phyloP scores from a whole-genome alignment of 129 eudicot genomes.

The Artemisia tridentata region DNA sequence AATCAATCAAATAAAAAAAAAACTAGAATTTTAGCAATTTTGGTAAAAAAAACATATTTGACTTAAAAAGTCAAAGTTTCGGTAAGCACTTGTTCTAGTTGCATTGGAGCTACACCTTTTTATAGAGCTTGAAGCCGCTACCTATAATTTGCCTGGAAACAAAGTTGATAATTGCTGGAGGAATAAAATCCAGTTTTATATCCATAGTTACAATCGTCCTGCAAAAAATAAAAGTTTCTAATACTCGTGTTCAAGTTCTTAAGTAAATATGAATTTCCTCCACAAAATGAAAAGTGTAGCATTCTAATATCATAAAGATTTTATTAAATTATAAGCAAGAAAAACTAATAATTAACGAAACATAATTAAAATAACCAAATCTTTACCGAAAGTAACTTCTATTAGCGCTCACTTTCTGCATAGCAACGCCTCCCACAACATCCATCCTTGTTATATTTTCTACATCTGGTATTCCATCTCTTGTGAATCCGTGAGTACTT shows the following conservation, averaged over 20 bases:
- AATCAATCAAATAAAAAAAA: constrained; percentile 6
- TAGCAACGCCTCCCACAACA: constrained; percentile 82
- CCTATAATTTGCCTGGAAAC: constrained; percentile 93
- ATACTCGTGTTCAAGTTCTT: constrained; percentile 3
- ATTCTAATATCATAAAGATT: too few relatives aligned
- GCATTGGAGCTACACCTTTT: constrained; percentile 63
- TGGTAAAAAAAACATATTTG: background rate
- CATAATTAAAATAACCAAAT: background rate
- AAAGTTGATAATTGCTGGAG: constrained; percentile 87
- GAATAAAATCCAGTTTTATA: constrained; percentile 84
- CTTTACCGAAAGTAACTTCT: constrained; percentile 83
- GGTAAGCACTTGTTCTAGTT: constrained; percentile 15
- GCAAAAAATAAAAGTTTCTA: constrained; percentile 25
- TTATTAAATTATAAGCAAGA: too few relatives aligned
- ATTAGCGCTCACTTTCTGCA: constrained; percentile 70
- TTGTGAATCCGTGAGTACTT: constrained; percentile 70
- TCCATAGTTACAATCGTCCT: constrained; percentile 88
- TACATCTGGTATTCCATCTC: constrained; percentile 66
- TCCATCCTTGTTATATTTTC: constrained; percentile 79
- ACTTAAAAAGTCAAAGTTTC: constrained; percentile 22
- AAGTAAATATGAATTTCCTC: background rate
- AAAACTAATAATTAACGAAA: too few relatives aligned
- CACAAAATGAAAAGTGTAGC: background rate
- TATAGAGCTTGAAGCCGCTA: constrained; percentile 90
- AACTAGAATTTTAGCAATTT: background rate